These are phyloP conservation scores for Musa itinerans DNA, from an alignment of 176 grass and related monocot species.

Conservation along the genomic window DNA sequence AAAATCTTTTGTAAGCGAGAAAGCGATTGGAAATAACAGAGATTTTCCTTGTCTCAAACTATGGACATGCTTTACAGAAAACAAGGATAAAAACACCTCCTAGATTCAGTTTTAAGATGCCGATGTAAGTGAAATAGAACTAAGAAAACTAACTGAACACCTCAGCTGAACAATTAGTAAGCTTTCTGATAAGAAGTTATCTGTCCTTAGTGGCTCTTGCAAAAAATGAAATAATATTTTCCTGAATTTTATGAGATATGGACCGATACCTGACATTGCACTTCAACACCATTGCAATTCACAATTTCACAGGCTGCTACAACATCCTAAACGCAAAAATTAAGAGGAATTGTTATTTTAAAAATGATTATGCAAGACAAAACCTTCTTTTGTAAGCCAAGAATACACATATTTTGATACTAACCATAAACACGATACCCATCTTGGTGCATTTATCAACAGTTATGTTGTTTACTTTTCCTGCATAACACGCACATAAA, in stretches of 20 bases:
- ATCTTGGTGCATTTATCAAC: conserved; percentile 53
- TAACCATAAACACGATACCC: conserved; percentile 43
- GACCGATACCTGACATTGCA: conserved; percentile 45
- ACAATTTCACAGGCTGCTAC: conserved; percentile 58
- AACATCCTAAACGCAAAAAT: conserved; percentile 30
- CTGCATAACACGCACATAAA: conserved; percentile 20
- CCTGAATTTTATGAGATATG: not conserved
- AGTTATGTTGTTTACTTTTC: conserved; percentile 63
- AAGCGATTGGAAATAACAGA: not conserved
- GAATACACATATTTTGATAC: not conserved
- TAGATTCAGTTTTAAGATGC: not conserved
- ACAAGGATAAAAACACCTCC: not conserved
- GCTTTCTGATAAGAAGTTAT: not conserved
- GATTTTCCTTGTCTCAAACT: not conserved
- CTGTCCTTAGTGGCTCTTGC: not conserved
- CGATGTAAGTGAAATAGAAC: not conserved
- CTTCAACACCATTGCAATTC: conserved; percentile 51
- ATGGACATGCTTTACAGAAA: not conserved
- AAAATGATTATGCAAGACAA: not conserved
- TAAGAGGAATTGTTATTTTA: not conserved
- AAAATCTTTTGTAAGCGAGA: too few species aligned
- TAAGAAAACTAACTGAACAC: not conserved
- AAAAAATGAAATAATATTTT: not conserved
- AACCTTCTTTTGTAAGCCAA: too few species aligned
- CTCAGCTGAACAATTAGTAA: not conserved